Percentiles rank a stretch among this genome's conserved stretches.
phyloP scores from a whole-genome alignment of 225 moss, liverwort and hornwort genomes.

The Ulota crispa region DNA sequence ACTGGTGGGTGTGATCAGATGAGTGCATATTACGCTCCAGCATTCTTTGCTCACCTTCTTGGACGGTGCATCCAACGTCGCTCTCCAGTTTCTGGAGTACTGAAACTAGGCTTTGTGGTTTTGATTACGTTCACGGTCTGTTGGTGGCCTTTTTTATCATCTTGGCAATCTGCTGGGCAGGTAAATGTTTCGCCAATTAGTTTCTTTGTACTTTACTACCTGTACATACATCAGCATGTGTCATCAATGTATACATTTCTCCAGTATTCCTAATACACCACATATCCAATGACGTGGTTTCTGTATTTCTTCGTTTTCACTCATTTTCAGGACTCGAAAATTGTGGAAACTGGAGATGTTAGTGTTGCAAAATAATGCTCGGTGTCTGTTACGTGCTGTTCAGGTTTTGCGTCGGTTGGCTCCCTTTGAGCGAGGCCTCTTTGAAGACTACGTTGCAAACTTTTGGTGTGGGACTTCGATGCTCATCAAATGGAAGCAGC shows the following conservation, averaged over 20 bases:
- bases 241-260: not conserved
- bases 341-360: not conserved
- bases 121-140: constrained; percentile 67
- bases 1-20: constrained; percentile 60
- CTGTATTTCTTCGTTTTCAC: not conserved
- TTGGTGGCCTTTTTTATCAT: constrained; percentile 86
- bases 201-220: not conserved
- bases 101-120: constrained; percentile 68
- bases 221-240: not conserved
- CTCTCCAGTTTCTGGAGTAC: constrained; percentile 51
- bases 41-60: constrained; percentile 93
- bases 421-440: constrained; percentile 86
- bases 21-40: constrained; percentile 98
- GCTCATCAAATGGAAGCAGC: constrained; percentile 86
- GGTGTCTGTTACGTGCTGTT: not conserved
- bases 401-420: constrained; percentile 81
- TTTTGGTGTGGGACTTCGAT: constrained; percentile 96
- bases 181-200: constrained; percentile 29
- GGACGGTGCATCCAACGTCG: constrained; percentile 76
- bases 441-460: constrained; percentile 97
- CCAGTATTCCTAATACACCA: not conserved
- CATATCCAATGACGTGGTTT: not conserved
- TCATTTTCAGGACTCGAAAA: not conserved
- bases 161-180: constrained; percentile 61
- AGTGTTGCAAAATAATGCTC: not conserved